Evolutionary conservation across 2,329 filamentous ascomycete genomes (phyloP).

Genomic region (Neurospora crassa): DNA sequence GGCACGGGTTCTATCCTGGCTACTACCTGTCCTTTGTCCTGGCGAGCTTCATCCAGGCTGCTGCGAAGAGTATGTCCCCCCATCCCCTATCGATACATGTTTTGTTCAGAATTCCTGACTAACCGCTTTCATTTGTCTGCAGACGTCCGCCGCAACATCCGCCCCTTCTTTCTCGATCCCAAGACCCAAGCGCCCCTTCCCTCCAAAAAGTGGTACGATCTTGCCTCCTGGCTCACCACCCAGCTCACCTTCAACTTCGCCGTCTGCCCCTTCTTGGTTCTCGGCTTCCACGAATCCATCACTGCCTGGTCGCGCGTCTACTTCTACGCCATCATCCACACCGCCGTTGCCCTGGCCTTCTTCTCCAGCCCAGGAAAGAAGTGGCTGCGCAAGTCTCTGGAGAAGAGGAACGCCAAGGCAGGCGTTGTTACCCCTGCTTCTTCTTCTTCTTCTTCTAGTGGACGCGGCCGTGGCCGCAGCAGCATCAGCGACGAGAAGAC

Average conservation of each 20-base stretch:
- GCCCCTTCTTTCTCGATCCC: constrained; percentile 84
- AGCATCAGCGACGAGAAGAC: not conserved
- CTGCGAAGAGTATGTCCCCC: constrained; percentile 72
- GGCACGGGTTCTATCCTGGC: constrained; percentile 96
- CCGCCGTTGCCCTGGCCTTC: constrained; percentile 55
- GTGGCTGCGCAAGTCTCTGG: constrained; percentile 45
- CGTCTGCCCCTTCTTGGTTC: constrained; percentile 75
- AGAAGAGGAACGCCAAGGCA: constrained; percentile 42
- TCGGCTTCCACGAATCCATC: constrained; percentile 61
- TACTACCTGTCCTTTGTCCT: constrained; percentile 90
- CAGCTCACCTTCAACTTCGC: constrained; percentile 57
- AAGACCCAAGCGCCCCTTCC: constrained; percentile 58
- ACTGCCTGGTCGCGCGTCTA: constrained; percentile 77
- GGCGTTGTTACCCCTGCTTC: constrained; percentile 24
- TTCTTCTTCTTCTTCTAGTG: not conserved
- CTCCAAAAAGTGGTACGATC: constrained; percentile 81
- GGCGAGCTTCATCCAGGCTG: constrained; percentile 84
- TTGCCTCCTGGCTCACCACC: constrained; percentile 23
- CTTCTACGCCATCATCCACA: constrained; percentile 72
- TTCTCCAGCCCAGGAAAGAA: constrained; percentile 72
- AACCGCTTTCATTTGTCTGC: not conserved
- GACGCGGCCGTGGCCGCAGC: not conserved
- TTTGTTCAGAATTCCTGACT: not conserved
- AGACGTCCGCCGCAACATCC: constrained; percentile 84
- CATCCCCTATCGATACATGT: not conserved